These are phyloP conservation scores for Ustilago loliicola DNA, from an alignment of 1,284 basidiomycete genomes.

Conservation along the genomic window DNA sequence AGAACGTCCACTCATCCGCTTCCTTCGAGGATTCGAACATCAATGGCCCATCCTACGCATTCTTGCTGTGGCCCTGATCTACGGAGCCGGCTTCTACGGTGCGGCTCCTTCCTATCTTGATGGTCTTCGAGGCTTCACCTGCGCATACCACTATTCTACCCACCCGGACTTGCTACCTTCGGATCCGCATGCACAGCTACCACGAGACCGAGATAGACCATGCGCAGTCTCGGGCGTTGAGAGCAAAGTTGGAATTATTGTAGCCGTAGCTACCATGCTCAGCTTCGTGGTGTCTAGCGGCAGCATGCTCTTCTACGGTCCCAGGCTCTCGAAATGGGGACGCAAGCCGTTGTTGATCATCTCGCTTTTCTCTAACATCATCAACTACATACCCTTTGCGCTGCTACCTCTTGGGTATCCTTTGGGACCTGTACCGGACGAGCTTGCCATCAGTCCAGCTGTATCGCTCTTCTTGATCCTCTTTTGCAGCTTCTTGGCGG, in stretches of 20 bases:
- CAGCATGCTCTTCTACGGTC: slow-evolving; percentile 53
- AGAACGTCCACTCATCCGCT: background rate
- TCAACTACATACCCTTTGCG: slow-evolving; percentile 46
- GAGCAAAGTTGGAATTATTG: slow-evolving; percentile 43
- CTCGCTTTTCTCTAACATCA: slow-evolving; percentile 40
- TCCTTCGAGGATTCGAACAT: slow-evolving; percentile 3
- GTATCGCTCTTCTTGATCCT: slow-evolving; percentile 41
- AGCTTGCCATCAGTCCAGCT: slow-evolving; percentile 35
- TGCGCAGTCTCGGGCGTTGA: slow-evolving; percentile 51
- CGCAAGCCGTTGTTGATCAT: slow-evolving; percentile 49
- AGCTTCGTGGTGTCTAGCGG: slow-evolving; percentile 45
- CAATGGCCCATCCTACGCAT: slow-evolving; percentile 45
- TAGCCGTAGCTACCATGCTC: slow-evolving; percentile 45
- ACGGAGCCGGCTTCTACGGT: slow-evolving; percentile 40
- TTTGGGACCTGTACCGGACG: slow-evolving; percentile 34
- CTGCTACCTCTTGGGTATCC: slow-evolving; percentile 47
- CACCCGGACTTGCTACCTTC: slow-evolving; percentile 36
- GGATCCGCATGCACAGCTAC: slow-evolving; percentile 28
- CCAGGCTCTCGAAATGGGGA: slow-evolving; percentile 44
- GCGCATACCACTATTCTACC: slow-evolving; percentile 39
- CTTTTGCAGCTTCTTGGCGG: slow-evolving; percentile 39
- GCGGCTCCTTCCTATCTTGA: slow-evolving; percentile 44
- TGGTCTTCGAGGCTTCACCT: slow-evolving; percentile 40
- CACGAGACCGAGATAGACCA: slow-evolving; percentile 41
- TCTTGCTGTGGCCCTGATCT: slow-evolving; percentile 32